Evolutionary conservation across 179 eudicot species (phyloP).

Genomic region (Heliamphora pulchella): DNA sequence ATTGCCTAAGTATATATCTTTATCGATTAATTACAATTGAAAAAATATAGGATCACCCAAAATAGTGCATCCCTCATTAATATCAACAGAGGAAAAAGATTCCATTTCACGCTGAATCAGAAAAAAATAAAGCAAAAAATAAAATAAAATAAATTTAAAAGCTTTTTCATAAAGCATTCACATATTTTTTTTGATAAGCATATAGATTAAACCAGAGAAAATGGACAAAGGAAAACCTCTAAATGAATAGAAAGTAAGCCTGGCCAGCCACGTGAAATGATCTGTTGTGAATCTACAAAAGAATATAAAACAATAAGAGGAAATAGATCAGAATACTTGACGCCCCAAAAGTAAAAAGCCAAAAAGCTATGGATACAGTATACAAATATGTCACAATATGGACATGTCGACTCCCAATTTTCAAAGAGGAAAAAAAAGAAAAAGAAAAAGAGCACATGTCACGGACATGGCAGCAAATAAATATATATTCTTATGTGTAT

Average conservation of each 20-base stretch:
- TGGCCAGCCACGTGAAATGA: slow-evolving; percentile 86
- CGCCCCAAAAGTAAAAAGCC: not conserved
- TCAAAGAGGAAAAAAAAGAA: too few relatives aligned
- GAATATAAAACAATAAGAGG: not conserved
- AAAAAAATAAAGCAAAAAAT: not conserved
- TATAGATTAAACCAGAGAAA: slow-evolving; percentile 5
- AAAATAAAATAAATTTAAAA: not conserved
- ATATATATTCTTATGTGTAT: not conserved
- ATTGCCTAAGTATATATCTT: not conserved
- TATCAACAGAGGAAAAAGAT: not conserved
- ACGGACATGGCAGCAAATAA: not conserved
- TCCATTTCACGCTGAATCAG: not conserved
- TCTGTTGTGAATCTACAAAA: slow-evolving; percentile 57
- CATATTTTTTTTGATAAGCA: not conserved
- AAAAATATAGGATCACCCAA: not conserved
- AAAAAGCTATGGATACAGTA: not conserved
- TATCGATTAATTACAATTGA: not conserved
- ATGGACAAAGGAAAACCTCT: slow-evolving; percentile 46
- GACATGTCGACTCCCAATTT: not conserved
- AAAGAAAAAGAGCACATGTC: not conserved
- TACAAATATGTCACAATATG: not conserved
- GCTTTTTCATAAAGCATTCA: not conserved
- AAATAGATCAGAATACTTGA: slow-evolving; percentile 4
- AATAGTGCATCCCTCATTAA: not conserved
- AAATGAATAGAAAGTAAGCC: slow-evolving; percentile 63